phyloP scores from a whole-genome alignment of 805 yeast species.

The Saturnispora diversa region DNA sequence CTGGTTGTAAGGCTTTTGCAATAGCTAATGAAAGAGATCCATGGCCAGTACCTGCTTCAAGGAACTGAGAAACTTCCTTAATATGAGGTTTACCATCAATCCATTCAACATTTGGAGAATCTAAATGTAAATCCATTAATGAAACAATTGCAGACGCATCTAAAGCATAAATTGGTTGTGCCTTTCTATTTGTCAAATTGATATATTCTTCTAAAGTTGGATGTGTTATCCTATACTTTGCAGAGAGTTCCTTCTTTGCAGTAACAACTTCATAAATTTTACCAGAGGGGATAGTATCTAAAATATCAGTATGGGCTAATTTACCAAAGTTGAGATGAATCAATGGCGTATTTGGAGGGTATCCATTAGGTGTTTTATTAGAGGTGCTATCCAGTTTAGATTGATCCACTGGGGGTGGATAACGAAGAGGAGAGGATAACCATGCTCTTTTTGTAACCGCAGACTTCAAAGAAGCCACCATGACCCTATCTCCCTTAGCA shows the following conservation, averaged over 20 bases:
- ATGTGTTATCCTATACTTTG: constrained; percentile 29
- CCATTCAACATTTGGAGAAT: constrained; percentile 27
- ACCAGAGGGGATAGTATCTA: constrained; percentile 33
- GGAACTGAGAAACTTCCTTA: constrained; percentile 25
- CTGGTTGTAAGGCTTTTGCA: constrained; percentile 35
- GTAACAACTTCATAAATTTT: constrained; percentile 21
- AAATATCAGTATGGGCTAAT: constrained; percentile 32
- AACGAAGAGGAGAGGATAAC: constrained; percentile 26
- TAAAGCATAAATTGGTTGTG: constrained; percentile 43
- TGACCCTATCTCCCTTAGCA: constrained; percentile 27
- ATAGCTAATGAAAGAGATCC: constrained; percentile 42
- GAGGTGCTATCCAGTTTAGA: constrained; percentile 4
- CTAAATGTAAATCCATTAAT: constrained; percentile 40
- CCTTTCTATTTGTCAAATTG: constrained; percentile 33
- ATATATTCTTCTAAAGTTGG: constrained; percentile 44
- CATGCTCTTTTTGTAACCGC: constrained; percentile 22
- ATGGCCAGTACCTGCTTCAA: constrained; percentile 52
- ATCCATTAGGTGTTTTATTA: constrained; percentile 7
- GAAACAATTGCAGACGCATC: constrained; percentile 42
- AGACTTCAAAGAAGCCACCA: constrained; percentile 24
- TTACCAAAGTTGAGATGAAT: constrained; percentile 23
- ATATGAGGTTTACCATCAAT: constrained; percentile 9
- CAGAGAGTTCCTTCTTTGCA: constrained; percentile 12
- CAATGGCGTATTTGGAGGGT: constrained; percentile 13
- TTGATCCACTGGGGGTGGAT: constrained; percentile 4